phyloP scores from a whole-genome alignment of 192 early-diverging fungal genomes.

The Glomus cerebriforme region DNA sequence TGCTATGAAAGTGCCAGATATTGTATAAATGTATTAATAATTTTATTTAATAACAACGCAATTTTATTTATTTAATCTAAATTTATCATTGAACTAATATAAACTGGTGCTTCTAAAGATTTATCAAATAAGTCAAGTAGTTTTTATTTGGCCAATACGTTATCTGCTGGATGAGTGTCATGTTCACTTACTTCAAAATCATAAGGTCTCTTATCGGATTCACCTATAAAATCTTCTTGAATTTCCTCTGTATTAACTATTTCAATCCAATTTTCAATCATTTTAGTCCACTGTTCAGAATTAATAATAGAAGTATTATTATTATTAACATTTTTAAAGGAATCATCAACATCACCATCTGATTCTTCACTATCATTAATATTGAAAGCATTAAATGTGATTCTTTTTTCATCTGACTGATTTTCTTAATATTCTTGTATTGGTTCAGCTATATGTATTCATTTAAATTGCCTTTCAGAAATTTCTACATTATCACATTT shows the following conservation, averaged over 20 bases:
- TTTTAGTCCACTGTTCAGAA: neutral
- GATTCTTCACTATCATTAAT: constrained; percentile 5
- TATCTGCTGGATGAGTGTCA: neutral
- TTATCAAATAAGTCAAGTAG: too few relatives aligned
- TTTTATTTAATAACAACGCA: too few relatives aligned
- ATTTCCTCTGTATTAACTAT: neutral
- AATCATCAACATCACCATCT: neutral
- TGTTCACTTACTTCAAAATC: neutral
- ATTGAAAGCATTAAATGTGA: neutral
- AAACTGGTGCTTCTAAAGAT: too few relatives aligned
- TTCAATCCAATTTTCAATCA: too few relatives aligned
- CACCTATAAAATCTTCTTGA: too few relatives aligned
- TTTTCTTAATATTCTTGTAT: neutral
- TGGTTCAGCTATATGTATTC: constrained; percentile 6
- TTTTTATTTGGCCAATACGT: neutral
- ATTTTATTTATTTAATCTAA: too few relatives aligned
- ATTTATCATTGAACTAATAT: too few relatives aligned
- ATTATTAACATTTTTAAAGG: neutral
- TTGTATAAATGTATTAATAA: too few relatives aligned
- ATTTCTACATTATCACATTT: neutral
- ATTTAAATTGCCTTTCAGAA: neutral
- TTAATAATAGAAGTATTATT: neutral
- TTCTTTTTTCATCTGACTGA: neutral
- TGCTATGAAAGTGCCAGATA: too few relatives aligned
- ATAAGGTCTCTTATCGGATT: too few relatives aligned